A percentile compares a stretch with the other conserved stretches of the same genome.
Conservation (phyloP, 2,329 filamentous ascomycete genomes). For the Dactylellina parvicollis region DNA sequence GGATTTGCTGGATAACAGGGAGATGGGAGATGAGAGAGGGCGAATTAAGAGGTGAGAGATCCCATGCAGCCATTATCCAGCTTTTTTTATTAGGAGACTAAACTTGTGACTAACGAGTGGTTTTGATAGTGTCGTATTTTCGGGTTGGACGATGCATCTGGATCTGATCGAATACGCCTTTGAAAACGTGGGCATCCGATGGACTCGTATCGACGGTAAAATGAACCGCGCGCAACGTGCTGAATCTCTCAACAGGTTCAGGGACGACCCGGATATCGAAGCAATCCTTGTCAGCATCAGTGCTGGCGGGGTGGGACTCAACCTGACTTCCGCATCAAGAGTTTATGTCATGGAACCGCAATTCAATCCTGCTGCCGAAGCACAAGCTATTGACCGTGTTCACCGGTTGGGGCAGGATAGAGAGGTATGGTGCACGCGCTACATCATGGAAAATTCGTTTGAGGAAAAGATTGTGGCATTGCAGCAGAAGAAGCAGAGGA, state of each 20-base stretch:
- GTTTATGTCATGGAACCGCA: conserved; percentile 99
- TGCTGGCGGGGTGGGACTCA: conserved; percentile 59
- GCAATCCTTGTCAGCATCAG: conserved; percentile 60
- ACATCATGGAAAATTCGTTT: conserved; percentile 75
- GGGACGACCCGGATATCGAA: conserved; percentile 54
- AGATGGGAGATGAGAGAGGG: conserved; percentile 72
- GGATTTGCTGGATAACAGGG: conserved; percentile 74
- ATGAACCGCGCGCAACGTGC: conserved; percentile 55
- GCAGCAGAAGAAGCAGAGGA: conserved; percentile 89
- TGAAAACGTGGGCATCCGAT: conserved; percentile 57
- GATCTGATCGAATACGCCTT: conserved; percentile 53
- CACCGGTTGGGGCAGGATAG: conserved; percentile 89
- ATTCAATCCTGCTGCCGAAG: conserved; percentile 94
- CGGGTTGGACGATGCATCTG: conserved; percentile 58
- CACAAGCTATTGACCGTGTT: conserved; percentile 89
- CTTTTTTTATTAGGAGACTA: conserved; percentile 78
- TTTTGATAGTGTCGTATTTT: conserved; percentile 60
- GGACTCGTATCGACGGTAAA: conserved; percentile 59
- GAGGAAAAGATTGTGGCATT: conserved; percentile 92
- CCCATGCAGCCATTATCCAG: conserved; percentile 70
- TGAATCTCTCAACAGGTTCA: conserved; percentile 57
- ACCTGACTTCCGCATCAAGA: conserved; percentile 65
- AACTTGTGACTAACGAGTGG: conserved; percentile 72
- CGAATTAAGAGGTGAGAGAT: conserved; percentile 73
- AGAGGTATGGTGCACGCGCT: conserved; percentile 85